Conservation (phyloP, 1,284 basidiomycete genomes). For the Prillingera fragicola region DNA sequence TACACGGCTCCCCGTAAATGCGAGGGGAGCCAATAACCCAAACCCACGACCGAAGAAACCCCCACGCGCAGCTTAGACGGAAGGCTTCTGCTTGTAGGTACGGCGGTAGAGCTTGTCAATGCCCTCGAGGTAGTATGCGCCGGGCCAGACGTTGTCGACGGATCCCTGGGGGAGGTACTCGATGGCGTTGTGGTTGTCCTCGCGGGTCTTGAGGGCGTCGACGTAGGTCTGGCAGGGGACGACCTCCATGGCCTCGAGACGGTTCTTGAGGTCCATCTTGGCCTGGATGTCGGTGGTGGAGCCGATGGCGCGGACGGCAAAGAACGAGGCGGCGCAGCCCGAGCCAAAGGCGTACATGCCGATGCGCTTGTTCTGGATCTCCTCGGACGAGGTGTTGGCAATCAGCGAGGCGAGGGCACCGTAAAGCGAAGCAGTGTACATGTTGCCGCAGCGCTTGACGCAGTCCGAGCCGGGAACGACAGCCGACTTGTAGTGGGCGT, state of each 20-base stretch:
- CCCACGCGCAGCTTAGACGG: too few relatives aligned
- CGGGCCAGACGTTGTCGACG: slow-evolving; percentile 88
- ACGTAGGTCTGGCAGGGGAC: slow-evolving; percentile 83
- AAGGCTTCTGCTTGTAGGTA: slow-evolving; percentile 58
- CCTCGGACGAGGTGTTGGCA: slow-evolving; percentile 59
- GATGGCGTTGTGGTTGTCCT: slow-evolving; percentile 91
- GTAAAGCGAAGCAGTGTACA: slow-evolving; percentile 97
- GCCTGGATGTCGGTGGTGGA: slow-evolving; percentile 72
- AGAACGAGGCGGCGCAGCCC: slow-evolving; percentile 89
- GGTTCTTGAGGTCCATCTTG: slow-evolving; percentile 71
- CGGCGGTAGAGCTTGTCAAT: slow-evolving; percentile 91
- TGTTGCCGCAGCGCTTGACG: slow-evolving; percentile 88
- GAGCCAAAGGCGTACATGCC: slow-evolving; percentile 92
- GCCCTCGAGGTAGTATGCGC: slow-evolving; percentile 85
- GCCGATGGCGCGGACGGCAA: slow-evolving; percentile 75
- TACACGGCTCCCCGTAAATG: too few relatives aligned
- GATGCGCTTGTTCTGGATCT: slow-evolving; percentile 65
- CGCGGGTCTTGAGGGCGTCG: slow-evolving; percentile 71
- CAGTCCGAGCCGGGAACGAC: slow-evolving; percentile 73
- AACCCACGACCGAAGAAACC: too few relatives aligned
- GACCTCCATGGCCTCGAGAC: slow-evolving; percentile 81
- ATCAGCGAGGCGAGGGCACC: slow-evolving; percentile 83
- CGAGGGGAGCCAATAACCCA: too few relatives aligned
- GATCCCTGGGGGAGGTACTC: slow-evolving; percentile 80
- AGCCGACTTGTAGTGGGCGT: slow-evolving; percentile 63